Percentiles rank a stretch among this genome's conserved stretches.
Evolutionary conservation across 2,329 filamentous ascomycete genomes (phyloP).

Genomic region (Chrysoporthe puriensis): DNA sequence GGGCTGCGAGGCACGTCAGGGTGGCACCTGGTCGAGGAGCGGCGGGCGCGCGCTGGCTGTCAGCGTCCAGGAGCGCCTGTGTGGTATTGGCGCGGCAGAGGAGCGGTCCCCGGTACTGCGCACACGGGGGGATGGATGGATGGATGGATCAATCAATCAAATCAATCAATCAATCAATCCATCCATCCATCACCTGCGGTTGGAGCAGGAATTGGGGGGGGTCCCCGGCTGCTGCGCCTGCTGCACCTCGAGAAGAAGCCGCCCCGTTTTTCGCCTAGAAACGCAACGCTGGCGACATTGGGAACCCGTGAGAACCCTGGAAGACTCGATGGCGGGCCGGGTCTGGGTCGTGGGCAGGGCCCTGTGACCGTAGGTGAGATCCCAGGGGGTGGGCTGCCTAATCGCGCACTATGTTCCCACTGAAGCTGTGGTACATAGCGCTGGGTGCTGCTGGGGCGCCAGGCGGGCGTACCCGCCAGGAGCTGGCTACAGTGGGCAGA

Average conservation of each 20-base stretch:
- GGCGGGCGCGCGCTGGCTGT: not conserved
- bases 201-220: not conserved
- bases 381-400: conserved; percentile 14
- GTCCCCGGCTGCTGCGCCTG: not conserved
- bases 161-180: not conserved
- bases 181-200: not conserved
- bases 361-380: conserved; percentile 19
- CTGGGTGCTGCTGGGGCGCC: conserved; percentile 11
- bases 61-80: not conserved
- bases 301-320: not conserved
- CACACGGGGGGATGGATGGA: no score
- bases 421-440: not conserved
- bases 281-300: conserved; percentile 17
- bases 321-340: conserved; percentile 6
- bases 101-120: no score
- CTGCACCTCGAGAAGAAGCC: conserved; percentile 25
- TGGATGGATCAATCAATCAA: not conserved
- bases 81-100: conserved; percentile 12
- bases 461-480: conserved; percentile 18
- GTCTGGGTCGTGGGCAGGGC: conserved; percentile 10
- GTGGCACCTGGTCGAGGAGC: not conserved
- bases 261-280: conserved; percentile 29
- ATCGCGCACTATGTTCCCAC: conserved; percentile 15
- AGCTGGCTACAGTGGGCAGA: conserved; percentile 8
- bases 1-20: not conserved